Conservation (phyloP, 768 basidiomycete genomes). For the Tricholoma matsutake region DNA sequence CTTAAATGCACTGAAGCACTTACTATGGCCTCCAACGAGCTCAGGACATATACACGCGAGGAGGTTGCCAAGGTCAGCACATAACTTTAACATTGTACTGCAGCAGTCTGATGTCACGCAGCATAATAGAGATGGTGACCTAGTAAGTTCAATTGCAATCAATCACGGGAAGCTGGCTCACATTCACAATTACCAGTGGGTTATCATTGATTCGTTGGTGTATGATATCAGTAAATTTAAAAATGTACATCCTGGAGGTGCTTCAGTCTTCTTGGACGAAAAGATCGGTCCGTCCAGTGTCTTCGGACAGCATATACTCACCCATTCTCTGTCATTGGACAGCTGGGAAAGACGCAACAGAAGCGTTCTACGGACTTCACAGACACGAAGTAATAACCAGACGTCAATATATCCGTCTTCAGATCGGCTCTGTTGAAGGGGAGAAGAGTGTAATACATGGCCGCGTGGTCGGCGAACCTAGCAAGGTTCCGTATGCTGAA, state of each 20-base stretch:
- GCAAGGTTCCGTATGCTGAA: slow-evolving; percentile 86
- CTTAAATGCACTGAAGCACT: background rate
- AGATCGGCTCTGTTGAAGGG: slow-evolving; percentile 71
- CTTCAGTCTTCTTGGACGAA: slow-evolving; percentile 67
- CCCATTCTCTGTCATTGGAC: slow-evolving; percentile 35
- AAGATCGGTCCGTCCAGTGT: slow-evolving; percentile 61
- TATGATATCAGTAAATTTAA: slow-evolving; percentile 71
- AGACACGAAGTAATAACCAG: slow-evolving; percentile 80
- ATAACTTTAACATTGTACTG: background rate
- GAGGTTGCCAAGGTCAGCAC: slow-evolving; percentile 41
- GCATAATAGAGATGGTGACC: slow-evolving; percentile 14
- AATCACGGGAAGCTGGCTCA: background rate
- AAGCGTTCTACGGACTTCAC: slow-evolving; percentile 89
- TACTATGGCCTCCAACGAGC: slow-evolving; percentile 33
- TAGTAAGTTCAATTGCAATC: slow-evolving; percentile 34
- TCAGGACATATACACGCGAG: slow-evolving; percentile 37
- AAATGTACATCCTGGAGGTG: slow-evolving; percentile 83
- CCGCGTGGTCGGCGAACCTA: slow-evolving; percentile 60
- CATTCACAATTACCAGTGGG: slow-evolving; percentile 8
- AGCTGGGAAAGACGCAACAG: slow-evolving; percentile 89
- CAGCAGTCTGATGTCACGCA: slow-evolving; percentile 23
- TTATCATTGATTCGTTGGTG: slow-evolving; percentile 37
- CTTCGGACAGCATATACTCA: slow-evolving; percentile 1
- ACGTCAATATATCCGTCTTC: slow-evolving; percentile 74
- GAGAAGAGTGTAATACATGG: slow-evolving; percentile 59